Evolutionary conservation across 2,329 filamentous ascomycete genomes (phyloP).

Genomic region (Diaporthe vexans): DNA sequence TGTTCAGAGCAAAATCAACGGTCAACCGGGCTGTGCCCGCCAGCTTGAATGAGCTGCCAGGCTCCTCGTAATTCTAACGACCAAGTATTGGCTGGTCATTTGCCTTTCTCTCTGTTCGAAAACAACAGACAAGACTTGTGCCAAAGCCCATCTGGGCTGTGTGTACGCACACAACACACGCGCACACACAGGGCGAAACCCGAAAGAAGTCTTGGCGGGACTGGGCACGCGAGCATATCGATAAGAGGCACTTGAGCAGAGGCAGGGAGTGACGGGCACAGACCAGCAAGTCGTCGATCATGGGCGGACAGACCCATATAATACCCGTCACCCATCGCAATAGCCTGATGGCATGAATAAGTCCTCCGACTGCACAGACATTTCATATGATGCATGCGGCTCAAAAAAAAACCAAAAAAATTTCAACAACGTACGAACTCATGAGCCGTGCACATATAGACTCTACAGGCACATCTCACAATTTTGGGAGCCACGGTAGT

Average conservation of each 20-base stretch:
- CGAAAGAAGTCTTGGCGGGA: neutral
- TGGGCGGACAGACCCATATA: conserved; percentile 4
- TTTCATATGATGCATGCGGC: neutral
- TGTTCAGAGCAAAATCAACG: neutral
- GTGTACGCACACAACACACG: neutral
- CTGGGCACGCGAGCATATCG: neutral
- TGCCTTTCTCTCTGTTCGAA: neutral
- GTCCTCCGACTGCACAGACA: conserved; percentile 9
- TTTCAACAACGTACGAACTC: neutral
- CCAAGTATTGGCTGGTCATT: too few species aligned
- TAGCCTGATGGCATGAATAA: conserved; percentile 9
- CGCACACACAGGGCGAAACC: neutral
- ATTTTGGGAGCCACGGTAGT: neutral
- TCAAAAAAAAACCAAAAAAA: conserved; percentile 5
- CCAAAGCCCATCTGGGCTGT: neutral
- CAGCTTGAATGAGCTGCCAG: neutral
- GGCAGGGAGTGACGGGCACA: neutral
- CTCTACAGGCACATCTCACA: neutral
- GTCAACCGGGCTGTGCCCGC: neutral
- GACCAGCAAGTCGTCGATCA: neutral
- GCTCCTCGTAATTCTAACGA: neutral
- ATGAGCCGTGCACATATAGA: conserved; percentile 17
- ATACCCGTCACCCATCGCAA: neutral
- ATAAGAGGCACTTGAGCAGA: neutral
- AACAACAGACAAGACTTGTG: conserved; percentile 9